Conservation (phyloP, 495 filamentous ascomycete species). For the Penicillium desertorum region DNA sequence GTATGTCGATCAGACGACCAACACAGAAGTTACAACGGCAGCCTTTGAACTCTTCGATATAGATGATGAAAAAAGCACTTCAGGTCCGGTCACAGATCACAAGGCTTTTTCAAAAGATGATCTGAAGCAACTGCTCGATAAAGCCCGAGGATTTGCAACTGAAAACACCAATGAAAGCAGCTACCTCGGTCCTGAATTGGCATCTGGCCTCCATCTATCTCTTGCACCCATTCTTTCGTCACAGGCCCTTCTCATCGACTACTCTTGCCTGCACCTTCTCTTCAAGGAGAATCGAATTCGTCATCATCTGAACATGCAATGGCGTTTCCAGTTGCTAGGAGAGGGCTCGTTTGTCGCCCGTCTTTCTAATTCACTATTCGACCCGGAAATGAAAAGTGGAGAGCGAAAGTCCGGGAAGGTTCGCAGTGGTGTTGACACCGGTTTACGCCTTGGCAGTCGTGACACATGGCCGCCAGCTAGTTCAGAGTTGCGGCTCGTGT, state of each 20-base stretch:
- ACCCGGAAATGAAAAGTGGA: conserved; percentile 76
- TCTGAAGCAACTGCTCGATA: conserved; percentile 30
- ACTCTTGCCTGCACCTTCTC: conserved; percentile 72
- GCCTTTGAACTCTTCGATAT: conserved; percentile 45
- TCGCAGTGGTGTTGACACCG: conserved; percentile 70
- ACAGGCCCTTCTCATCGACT: conserved; percentile 75
- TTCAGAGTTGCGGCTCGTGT: conserved; percentile 81
- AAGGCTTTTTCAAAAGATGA: conserved; percentile 31
- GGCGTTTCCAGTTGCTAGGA: conserved; percentile 77
- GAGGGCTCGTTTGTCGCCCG: conserved; percentile 79
- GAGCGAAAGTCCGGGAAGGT: conserved; percentile 68
- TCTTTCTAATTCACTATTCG: conserved; percentile 81
- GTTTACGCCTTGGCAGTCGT: conserved; percentile 72
- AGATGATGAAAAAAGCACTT: conserved; percentile 28
- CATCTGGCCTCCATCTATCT: conserved; percentile 69
- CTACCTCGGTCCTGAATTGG: conserved; percentile 66
- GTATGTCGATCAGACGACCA: neutral
- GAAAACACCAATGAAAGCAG: conserved; percentile 10
- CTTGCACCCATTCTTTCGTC: conserved; percentile 69
- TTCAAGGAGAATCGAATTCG: conserved; percentile 72
- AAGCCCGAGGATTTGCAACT: conserved; percentile 13
- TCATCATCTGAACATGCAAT: conserved; percentile 75
- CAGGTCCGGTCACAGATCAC: conserved; percentile 28
- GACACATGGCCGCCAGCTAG: conserved; percentile 90
- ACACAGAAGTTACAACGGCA: conserved; percentile 16